Base-by-base conservation (phyloP, 768 basidiomycete species). In the Hericium coralloides region DNA sequence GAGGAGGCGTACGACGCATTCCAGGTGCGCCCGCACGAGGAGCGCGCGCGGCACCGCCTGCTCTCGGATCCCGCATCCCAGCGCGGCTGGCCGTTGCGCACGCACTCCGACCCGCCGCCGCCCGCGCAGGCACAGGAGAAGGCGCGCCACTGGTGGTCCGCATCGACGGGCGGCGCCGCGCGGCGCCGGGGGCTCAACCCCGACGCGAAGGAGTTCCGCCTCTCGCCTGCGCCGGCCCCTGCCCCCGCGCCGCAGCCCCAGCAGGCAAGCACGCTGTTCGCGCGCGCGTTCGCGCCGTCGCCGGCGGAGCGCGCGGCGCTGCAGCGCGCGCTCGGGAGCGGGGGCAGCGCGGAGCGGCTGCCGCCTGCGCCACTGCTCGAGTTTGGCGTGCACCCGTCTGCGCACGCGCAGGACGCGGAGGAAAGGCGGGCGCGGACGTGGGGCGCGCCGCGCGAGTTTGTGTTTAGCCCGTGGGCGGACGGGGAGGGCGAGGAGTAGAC, bases 201-300 rank as follows among this genome's bases (percentile, higher is more conserved):
- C 1, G 87, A 87, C 68, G 91, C 91, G 54, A 90, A 92, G 66
- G 89, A 83, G 55, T 93, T 93, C 73, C 84, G 76, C 65, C 74
- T 87, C 52, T 70, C 73, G 38, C 71, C 31, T 25, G 60, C 52
- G 59, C 56, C 61, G 3, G 66, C 67, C 58, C 60, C 55, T 5
- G 38, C 38, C 15, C 43, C 56, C 58, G 52, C 58, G 52, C 47
- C 63, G 54, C 41, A 61, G 59, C 56, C 55, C 18, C 31, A 57
- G 43, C 15, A 50, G 26, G 45, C 14, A 17, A 14, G 20, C 20
- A 14, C 52, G 20, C 49, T 20, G 12, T 60, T 4, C 36, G 69
- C 89, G 57, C 89, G 87, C 65, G 91, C 90, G 17, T 94, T 94
- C 69, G 90, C 89, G 38, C 91, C 90, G 36, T 92, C 90, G 60